Conservation (phyloP, 2,329 filamentous ascomycete species). For the Penicillium sp. region DNA sequence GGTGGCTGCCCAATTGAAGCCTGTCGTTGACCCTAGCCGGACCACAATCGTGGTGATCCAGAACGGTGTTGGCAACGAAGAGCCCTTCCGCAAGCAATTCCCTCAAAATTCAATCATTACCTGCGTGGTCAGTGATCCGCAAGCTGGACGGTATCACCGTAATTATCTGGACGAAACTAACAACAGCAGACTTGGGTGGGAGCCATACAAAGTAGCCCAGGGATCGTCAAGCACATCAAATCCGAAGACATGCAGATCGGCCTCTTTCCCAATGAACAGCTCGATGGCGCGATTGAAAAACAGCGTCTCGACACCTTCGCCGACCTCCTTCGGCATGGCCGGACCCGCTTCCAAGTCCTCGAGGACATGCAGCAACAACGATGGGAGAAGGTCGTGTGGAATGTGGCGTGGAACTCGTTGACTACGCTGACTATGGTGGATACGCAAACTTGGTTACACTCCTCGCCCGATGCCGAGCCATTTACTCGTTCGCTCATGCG, state of each 20-base stretch:
- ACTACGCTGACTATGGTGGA: conserved; percentile 50
- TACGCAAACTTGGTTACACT: conserved; percentile 48
- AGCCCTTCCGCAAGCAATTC: conserved; percentile 41
- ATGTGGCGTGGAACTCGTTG: conserved; percentile 47
- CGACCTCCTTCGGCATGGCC: conserved; percentile 45
- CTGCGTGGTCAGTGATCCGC: conserved; percentile 47
- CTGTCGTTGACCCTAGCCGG: conserved; percentile 40
- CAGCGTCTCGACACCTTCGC: conserved; percentile 48
- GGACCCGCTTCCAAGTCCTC: conserved; percentile 44
- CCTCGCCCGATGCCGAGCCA: conserved; percentile 44
- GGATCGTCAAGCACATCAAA: conserved; percentile 55
- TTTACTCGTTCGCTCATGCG: conserved; percentile 48
- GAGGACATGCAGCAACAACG: conserved; percentile 44
- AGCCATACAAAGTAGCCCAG: conserved; percentile 55
- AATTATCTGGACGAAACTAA: not conserved
- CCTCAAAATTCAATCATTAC: conserved; percentile 40
- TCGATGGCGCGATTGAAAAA: conserved; percentile 39
- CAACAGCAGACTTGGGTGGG: conserved; percentile 50
- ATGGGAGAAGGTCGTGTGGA: conserved; percentile 51
- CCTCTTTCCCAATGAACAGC: conserved; percentile 49
- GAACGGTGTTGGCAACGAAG: conserved; percentile 49
- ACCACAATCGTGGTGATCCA: conserved; percentile 48
- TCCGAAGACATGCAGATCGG: conserved; percentile 61
- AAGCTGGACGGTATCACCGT: not conserved
- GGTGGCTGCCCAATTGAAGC: conserved; percentile 41